Evolutionary conservation across 2,329 filamentous ascomycete genomes (phyloP).

Genomic region (Penicillium corylophilum): DNA sequence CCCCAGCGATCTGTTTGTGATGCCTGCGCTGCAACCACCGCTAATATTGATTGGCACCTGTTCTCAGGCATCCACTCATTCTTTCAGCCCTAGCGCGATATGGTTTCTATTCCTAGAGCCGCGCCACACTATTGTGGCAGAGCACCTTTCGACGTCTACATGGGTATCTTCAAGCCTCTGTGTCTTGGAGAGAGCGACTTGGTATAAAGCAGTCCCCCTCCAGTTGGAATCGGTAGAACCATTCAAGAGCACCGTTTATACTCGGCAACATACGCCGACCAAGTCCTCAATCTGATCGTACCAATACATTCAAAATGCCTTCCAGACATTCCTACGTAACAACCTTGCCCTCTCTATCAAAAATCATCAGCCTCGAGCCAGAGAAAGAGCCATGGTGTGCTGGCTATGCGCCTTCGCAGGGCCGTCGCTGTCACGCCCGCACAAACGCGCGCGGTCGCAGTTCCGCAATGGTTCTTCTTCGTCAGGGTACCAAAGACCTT

Average conservation of each 20-base stretch:
- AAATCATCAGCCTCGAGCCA: conserved; percentile 20
- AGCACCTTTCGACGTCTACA: not conserved
- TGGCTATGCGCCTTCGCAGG: conserved; percentile 15
- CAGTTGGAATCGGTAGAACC: too few relatives aligned
- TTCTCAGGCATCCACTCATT: not conserved
- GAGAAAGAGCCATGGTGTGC: conserved; percentile 17
- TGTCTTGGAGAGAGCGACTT: not conserved
- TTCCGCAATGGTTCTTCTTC: conserved; percentile 12
- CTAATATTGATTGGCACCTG: not conserved
- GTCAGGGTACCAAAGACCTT: conserved; percentile 14
- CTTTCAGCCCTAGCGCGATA: not conserved
- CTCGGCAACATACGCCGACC: not conserved
- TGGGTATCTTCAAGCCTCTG: not conserved
- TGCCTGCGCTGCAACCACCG: not conserved
- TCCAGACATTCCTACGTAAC: not conserved
- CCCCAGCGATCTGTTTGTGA: not conserved
- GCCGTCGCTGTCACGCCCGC: conserved; percentile 14
- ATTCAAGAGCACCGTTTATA: too few relatives aligned
- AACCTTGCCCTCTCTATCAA: conserved; percentile 8
- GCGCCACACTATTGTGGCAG: not conserved
- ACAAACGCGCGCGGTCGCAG: conserved; percentile 14
- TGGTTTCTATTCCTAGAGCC: not conserved
- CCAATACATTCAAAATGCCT: not conserved
- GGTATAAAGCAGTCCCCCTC: not conserved
- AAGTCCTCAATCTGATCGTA: not conserved